A percentile compares a stretch with the other conserved stretches of the same genome.
Conservation (phyloP, 345 rosid species). For the Eucalyptus curtisii region DNA sequence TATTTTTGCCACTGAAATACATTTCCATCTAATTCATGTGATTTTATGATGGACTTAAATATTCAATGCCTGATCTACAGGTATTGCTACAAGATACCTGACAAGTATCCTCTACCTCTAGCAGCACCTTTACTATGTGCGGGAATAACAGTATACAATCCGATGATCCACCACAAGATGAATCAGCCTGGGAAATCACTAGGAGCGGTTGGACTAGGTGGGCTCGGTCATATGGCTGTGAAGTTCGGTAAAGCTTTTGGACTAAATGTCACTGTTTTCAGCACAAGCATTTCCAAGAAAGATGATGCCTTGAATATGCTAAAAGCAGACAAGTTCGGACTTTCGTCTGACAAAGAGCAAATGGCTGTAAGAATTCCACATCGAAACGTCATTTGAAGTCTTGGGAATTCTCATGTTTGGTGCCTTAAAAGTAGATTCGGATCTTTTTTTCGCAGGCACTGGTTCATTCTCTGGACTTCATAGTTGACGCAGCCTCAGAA, state of each 20-base stretch:
- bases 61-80: background rate
- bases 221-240: constrained; percentile 40
- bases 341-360: constrained; percentile 30
- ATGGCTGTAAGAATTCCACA: constrained; percentile 36
- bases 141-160: constrained; percentile 28
- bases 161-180: constrained; percentile 26
- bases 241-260: constrained; percentile 38
- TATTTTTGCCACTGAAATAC: background rate
- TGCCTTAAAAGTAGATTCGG: no score
- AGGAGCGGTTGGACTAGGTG: constrained; percentile 34
- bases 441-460: constrained; percentile 22
- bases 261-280: constrained; percentile 22
- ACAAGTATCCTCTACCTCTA: constrained; percentile 12
- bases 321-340: constrained; percentile 19
- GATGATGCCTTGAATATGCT: constrained; percentile 25
- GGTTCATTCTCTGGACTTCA: constrained; percentile 59
- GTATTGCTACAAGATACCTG: constrained; percentile 30
- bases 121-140: constrained; percentile 32
- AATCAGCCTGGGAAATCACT: constrained; percentile 26
- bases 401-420: background rate
- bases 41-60: background rate
- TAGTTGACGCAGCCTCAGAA: constrained; percentile 73
- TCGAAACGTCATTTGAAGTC: background rate
- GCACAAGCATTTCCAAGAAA: constrained; percentile 22
- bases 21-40: background rate